phyloP scores from a whole-genome alignment of 148 eudicot species.

The Fallopia convolvulus region DNA sequence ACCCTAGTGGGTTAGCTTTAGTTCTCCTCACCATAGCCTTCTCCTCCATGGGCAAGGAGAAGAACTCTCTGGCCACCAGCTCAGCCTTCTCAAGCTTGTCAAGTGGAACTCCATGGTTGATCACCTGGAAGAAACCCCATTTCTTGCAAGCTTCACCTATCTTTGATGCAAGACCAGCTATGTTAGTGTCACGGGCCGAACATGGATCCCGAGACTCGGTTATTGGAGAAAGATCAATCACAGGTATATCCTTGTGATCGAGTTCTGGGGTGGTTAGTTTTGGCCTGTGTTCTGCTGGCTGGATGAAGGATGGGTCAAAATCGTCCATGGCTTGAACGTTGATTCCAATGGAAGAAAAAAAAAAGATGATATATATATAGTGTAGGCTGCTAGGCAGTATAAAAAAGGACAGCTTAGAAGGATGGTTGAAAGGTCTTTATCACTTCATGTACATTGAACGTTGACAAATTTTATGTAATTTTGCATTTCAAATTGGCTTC shows the following conservation, averaged over 20 bases:
- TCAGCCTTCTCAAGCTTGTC: conserved; percentile 20
- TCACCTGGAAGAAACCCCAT: conserved; percentile 58
- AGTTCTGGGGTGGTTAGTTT: neutral
- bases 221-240: conserved; percentile 35
- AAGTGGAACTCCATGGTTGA: conserved; percentile 41
- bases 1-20: conserved; percentile 38
- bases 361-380: neutral
- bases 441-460: conserved; percentile 1
- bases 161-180: conserved; percentile 11
- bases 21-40: conserved; percentile 37
- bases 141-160: conserved; percentile 34
- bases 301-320: conserved; percentile 4
- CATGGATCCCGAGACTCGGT: conserved; percentile 11
- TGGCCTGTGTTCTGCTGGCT: conserved; percentile 3
- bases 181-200: neutral
- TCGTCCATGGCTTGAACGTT: neutral
- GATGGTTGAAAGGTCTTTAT: neutral
- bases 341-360: neutral
- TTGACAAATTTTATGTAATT: neutral
- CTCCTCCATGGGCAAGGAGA: conserved; percentile 27
- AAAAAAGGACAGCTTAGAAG: neutral
- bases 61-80: conserved; percentile 25
- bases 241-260: conserved; percentile 28
- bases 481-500: neutral
- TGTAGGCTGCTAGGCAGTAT: too few relatives aligned